Base-by-base conservation (phyloP, 805 yeast genomes). In the Lipomyces yamadae region DNA sequence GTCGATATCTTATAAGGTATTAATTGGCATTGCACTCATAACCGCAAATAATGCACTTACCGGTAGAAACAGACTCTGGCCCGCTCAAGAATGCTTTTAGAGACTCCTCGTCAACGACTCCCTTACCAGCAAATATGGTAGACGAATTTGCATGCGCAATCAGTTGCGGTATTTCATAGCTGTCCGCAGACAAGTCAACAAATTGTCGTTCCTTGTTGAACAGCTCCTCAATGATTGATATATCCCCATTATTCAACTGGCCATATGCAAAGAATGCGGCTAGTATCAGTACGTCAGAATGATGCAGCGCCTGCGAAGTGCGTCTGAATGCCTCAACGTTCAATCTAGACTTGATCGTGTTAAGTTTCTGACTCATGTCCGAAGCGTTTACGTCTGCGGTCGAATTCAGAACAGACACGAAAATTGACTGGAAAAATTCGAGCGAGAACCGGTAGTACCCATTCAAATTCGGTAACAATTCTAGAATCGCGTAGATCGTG, bases 361-460 rank as follows among this genome's bases (percentile, higher is more conserved):
- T 72, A 2, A 81, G 77, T 6, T 79, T 29, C 34, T 52, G 56
- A 10, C 37, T 60, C 10, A 60, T 55, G 53, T 61, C 63, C 2
- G 63, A 32, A 30, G 58, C 60, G 6, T 72, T 57, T 56, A 69
- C 10, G 56, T 34, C 39, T 74, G 72, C 4, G 30, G 42, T 7
- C 7, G 34, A 48, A 18, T n/a, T 35, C 35, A 79, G 75, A 37
- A 78, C 83, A n/a, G 32, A 53, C 13, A 67, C 69, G 55, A 85
- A 75, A 18, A 82, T 76, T 0, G 69, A 64, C 63, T 80, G 71
- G 65, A 83, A 81, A 56, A 79, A 81, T 5, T 80, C 79, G 42
- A 88, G 78, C 0, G 91, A 79, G 70, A 89, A 85, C 59, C 83
- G 84, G 75, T 91, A 93, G 68, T 87, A 84, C 35, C 76, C 75